Percentiles rank a stretch among this genome's conserved stretches.
Conservation (phyloP, 441 rosid species). For the Heliophila coronopifolia region DNA sequence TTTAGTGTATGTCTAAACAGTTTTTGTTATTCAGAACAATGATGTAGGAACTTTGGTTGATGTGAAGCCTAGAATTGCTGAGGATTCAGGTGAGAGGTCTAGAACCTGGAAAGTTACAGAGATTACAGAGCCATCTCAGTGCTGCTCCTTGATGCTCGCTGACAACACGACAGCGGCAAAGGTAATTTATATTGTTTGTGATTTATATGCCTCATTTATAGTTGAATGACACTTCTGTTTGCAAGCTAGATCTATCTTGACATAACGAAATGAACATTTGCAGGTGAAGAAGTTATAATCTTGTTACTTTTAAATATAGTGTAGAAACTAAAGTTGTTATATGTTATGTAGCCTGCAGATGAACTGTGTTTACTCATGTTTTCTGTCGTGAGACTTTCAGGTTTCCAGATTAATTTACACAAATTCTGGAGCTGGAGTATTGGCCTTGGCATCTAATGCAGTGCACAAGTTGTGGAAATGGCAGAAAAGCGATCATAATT, state of each 20-base stretch:
- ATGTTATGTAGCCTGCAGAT: neutral
- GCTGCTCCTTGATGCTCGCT: conserved; percentile 71
- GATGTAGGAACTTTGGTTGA: conserved; percentile 52
- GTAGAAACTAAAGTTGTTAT: neutral
- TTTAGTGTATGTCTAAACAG: conserved; percentile 11
- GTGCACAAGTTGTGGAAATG: conserved; percentile 64
- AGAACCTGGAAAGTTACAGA: conserved; percentile 74
- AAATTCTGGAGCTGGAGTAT: conserved; percentile 50
- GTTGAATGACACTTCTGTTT: neutral
- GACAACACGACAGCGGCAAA: conserved; percentile 54
- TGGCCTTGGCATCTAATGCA: conserved; percentile 56
- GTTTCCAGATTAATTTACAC: conserved; percentile 53
- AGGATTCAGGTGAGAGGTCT: conserved; percentile 59
- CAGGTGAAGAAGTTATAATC: conserved; percentile 1
- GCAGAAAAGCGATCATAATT: conserved; percentile 47
- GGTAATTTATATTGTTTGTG: conserved; percentile 34
- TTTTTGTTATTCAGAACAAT: conserved; percentile 36
- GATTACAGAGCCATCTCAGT: conserved; percentile 69
- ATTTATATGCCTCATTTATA: neutral
- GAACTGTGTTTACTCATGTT: conserved; percentile 5
- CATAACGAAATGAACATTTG: neutral
- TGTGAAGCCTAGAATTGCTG: conserved; percentile 61
- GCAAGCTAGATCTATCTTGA: conserved; percentile 1
- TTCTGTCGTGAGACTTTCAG: conserved; percentile 33
- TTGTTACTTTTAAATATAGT: neutral